Evolutionary conservation across 2,329 filamentous ascomycete genomes (phyloP), one percentile per base, ranked within the genome.

Genomic region (Apiospora pterosperma): DNA sequence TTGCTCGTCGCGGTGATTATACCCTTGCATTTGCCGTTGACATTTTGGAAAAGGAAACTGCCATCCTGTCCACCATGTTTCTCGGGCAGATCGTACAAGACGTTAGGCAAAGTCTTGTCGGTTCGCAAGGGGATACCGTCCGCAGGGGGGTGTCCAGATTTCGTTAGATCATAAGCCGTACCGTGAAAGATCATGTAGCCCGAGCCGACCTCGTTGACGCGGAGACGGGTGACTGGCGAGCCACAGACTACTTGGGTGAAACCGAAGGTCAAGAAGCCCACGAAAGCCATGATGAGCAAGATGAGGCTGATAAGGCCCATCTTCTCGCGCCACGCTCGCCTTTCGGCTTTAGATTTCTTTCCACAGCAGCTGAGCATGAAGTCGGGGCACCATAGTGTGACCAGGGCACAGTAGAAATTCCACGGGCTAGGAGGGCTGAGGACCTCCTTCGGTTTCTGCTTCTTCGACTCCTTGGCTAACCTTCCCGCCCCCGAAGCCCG

Each of bases 121-220:
- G 68, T 62, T 36, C 76, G 75, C 16, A 81, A 76, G 0, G 91
- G 87, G 69, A 99, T 92, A 39, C 94, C 94, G 67, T 88, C 82
- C 1, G 93, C 96, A 3, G 87, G 85, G 7, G 93, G 92, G 76
- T 99, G 96, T 31, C 85, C 83, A 0, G 93, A 97, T 38, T 78
- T 77, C 5, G 89, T 87, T 64, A 99, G 81, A 74, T 97, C 90
- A 74, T 97, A 97, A 3, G 96, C 96, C 66, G 88, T 85, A 63
- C 96, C 96, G 72, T 99, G 95, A 76, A 97, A 96, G 69, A 99
- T 98, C 92, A 99, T 94, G 80, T 92, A 97, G 14, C 92, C 93
- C 7, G 74, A 76, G 62, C 85, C 86, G 64, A 99, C 92, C 67
- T 96, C 83, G 77, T 98, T 98, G 75, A 92, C 85, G 67, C 89